These are phyloP conservation scores for Pestalotiopsis sp. DNA, from an alignment of 2,329 filamentous ascomycete genomes.

Conservation along the genomic window DNA sequence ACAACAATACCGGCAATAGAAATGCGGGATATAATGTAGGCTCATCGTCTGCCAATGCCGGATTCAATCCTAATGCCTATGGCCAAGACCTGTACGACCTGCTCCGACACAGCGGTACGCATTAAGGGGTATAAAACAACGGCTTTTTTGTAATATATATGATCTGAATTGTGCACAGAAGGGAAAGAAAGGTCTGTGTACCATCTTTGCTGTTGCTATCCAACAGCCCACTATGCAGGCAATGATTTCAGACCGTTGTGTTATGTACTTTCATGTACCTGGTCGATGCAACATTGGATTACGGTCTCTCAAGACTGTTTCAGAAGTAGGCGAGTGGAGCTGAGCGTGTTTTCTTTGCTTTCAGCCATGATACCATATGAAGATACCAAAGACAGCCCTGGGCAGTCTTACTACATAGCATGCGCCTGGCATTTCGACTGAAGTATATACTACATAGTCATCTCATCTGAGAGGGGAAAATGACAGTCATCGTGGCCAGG, in stretches of 20 bases:
- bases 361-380: background rate
- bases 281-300: background rate
- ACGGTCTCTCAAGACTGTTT: background rate
- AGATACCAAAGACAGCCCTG: background rate
- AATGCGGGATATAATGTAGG: conserved; percentile 18
- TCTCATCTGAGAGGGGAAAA: background rate
- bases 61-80: conserved; percentile 24
- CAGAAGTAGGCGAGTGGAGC: background rate
- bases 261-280: no score
- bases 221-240: background rate
- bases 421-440: background rate
- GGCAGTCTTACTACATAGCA: background rate
- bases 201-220: background rate
- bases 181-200: background rate
- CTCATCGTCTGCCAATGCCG: conserved; percentile 22
- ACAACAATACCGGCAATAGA: conserved; percentile 20
- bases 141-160: background rate
- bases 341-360: background rate
- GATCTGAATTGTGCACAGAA: background rate
- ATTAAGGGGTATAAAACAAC: conserved; percentile 18
- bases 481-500: background rate
- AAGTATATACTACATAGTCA: background rate
- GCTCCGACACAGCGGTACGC: conserved; percentile 22
- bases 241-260: background rate
- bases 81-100: conserved; percentile 31